Conservation (phyloP, 345 rosid species). For the Populus simonii region DNA sequence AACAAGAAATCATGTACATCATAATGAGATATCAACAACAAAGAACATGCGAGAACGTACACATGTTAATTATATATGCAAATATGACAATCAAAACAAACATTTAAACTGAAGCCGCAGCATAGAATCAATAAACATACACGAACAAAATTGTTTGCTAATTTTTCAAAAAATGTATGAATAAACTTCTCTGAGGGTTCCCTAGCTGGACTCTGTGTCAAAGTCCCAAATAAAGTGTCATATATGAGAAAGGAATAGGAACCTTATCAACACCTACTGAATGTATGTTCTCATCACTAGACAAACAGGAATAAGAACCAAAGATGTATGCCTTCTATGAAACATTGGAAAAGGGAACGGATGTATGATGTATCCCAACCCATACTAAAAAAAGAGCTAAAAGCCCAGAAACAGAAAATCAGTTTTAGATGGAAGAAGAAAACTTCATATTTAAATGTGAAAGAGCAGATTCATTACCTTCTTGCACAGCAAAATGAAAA, state of each 20-base stretch:
- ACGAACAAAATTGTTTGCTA: neutral
- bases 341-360: neutral
- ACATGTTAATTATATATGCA: neutral
- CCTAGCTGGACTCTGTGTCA: neutral
- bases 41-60: neutral
- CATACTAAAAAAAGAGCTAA: neutral
- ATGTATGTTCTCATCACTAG: neutral
- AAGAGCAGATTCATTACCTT: slow-evolving; percentile 49
- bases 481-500: slow-evolving; percentile 90
- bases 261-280: neutral
- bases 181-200: neutral
- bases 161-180: neutral
- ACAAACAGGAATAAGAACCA: neutral
- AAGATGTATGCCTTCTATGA: neutral
- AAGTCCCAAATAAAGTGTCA: neutral
- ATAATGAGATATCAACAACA: neutral
- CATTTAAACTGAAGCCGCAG: neutral
- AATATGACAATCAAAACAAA: neutral
- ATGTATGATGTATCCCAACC: neutral
- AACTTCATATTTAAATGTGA: slow-evolving; percentile 1
- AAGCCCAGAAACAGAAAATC: slow-evolving; percentile 2
- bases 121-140: neutral
- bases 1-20: slow-evolving; percentile 12
- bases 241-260: neutral
- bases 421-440: neutral